Evolutionary conservation across 257 asterid species (phyloP), one percentile per base, ranked within the genome.

Genomic region (Lithospermum erythrorhizon): DNA sequence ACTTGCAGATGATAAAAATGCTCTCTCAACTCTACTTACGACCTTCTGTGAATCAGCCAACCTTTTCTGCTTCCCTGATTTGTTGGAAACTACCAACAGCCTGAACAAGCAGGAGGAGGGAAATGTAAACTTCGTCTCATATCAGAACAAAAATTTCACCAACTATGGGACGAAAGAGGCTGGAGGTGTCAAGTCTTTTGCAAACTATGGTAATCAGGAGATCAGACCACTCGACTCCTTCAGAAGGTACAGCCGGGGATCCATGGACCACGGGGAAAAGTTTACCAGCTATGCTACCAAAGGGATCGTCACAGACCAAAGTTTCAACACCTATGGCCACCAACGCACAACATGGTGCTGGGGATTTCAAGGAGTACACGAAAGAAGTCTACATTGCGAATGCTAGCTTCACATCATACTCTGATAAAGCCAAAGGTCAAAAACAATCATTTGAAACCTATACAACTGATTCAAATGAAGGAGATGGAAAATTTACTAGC

Each of bases 311-410:
- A 27, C 27, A 0, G 60, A 53, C 60, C 67, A 63, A 51, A 25
- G 59, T 47, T 63, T 63, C 30, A 63, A n/a, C 60, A 30, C 67
- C 19, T 64, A 64, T 53, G 68, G 68, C 61, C 61, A 30, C 55
- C 45, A 6, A n/a, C 55, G 54, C 68, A 2, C 37, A 53, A 16
- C 45, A 54, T 0, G 68, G 68, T 3, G 14, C 60, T 9, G 68
- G 68, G 18, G 52, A 53, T 11, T 63, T 63, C 60, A 52, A 37
- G 14, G 21, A 25, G 18, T 63, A 63, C 32, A 54, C 27, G 30
- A n/a, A 53, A 0, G 37, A 18, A 11, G 52, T 27, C 14, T 52
- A 63, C 52, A 29, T 53, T 19, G 60, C 60, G 0, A 20, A 53
- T 53, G 52, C 55, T 21, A 51, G 20, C 14, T 63, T 63, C 68